Evolutionary conservation across 1,284 basidiomycete genomes (phyloP).

Genomic region (Cryptococcus sp.): DNA sequence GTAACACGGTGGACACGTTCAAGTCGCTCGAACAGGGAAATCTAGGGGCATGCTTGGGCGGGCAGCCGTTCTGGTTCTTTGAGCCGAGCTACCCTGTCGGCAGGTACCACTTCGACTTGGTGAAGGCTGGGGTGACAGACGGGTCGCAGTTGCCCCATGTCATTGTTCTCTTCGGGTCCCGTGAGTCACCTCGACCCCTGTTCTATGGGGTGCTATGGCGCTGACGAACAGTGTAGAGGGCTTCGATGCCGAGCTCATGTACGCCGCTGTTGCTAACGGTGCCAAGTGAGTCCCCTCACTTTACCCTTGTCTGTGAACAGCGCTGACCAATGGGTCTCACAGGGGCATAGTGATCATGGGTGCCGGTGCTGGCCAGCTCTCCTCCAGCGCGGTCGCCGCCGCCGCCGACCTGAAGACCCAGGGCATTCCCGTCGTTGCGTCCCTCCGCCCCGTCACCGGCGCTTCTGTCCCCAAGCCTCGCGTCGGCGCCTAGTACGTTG

Average conservation of each 20-base stretch:
- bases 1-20: constrained; percentile 42
- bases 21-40: constrained; percentile 37
- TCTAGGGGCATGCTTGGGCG: constrained; percentile 26
- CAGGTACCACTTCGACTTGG: constrained; percentile 11
- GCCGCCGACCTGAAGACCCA: constrained; percentile 8
- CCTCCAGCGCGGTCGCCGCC: constrained; percentile 1
- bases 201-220: neutral
- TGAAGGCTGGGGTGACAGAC: neutral
- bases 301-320: neutral
- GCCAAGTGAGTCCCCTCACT: constrained; percentile 11
- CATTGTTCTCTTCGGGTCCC: constrained; percentile 13
- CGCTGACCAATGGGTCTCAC: neutral
- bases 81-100: constrained; percentile 12
- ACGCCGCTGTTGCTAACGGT: constrained; percentile 13
- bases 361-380: constrained; percentile 14
- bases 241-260: constrained; percentile 15
- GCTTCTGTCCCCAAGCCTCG: constrained; percentile 12
- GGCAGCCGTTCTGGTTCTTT: constrained; percentile 34
- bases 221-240: constrained; percentile 4
- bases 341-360: constrained; percentile 19
- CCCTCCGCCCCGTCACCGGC: constrained; percentile 10
- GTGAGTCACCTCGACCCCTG: neutral
- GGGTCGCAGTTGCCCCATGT: constrained; percentile 11
- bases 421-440: constrained; percentile 15
- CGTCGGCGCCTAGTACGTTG: constrained; percentile 7